Percentiles rank a stretch among this genome's conserved stretches.
Evolutionary conservation across 2,329 filamentous ascomycete genomes (phyloP).

Genomic region (Bimuria novae-zelandiae): DNA sequence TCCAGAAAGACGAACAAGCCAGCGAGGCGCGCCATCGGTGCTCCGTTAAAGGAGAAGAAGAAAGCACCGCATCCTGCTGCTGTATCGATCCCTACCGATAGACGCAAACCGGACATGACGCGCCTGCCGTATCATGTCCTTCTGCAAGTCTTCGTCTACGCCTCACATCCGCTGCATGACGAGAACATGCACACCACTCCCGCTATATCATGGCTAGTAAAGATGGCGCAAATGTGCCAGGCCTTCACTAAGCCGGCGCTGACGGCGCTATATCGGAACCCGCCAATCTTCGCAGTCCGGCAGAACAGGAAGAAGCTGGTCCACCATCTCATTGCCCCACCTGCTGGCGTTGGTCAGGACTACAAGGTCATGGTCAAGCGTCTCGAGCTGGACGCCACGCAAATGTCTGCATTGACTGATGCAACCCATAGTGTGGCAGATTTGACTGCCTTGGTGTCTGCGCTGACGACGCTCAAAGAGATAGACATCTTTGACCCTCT

Average conservation of each 20-base stretch:
- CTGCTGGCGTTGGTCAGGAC: constrained; percentile 49
- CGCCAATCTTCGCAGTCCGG: constrained; percentile 62
- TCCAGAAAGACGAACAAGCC: neutral
- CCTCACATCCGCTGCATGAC: constrained; percentile 62
- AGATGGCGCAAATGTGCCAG: constrained; percentile 63
- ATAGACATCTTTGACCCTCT: constrained; percentile 73
- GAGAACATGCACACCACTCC: constrained; percentile 50
- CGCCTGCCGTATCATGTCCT: constrained; percentile 70
- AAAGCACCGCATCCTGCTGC: constrained; percentile 8
- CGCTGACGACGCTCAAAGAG: constrained; percentile 68
- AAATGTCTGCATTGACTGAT: constrained; percentile 59
- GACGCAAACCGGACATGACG: constrained; percentile 30
- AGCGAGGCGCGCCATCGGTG: constrained; percentile 23
- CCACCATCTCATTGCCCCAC: constrained; percentile 60
- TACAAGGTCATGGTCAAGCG: constrained; percentile 74
- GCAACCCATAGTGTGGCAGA: constrained; percentile 60
- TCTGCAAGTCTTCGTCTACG: constrained; percentile 70
- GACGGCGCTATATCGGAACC: constrained; percentile 71
- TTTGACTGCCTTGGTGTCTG: constrained; percentile 62
- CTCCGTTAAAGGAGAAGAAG: constrained; percentile 31
- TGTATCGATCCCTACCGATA: constrained; percentile 31
- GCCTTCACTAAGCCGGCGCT: constrained; percentile 74
- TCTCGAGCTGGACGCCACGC: constrained; percentile 70
- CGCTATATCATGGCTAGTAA: constrained; percentile 66
- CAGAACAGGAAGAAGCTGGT: constrained; percentile 54